phyloP scores from a whole-genome alignment of 2,329 filamentous ascomycete species.

The Nothophoma quercina region DNA sequence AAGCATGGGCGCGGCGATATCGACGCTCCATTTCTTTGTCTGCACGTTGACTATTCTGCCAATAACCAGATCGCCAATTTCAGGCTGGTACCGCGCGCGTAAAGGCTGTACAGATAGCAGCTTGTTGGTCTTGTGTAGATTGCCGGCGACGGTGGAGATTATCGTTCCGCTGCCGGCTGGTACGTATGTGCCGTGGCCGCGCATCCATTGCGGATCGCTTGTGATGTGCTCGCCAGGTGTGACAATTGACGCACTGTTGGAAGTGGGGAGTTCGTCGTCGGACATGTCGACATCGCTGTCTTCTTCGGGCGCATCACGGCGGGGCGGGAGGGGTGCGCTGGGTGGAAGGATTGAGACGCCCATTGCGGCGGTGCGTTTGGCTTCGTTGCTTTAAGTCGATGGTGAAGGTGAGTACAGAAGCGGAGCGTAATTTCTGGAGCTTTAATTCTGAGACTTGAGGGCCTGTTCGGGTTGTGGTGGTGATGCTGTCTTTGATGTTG shows the following conservation, averaged over 20 bases:
- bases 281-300: slow-evolving; percentile 60
- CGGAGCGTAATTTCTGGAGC: too few relatives aligned
- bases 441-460: background rate
- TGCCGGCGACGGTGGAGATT: slow-evolving; percentile 88
- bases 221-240: slow-evolving; percentile 91
- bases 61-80: slow-evolving; percentile 95
- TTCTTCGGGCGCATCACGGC: slow-evolving; percentile 49
- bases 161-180: slow-evolving; percentile 71
- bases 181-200: slow-evolving; percentile 92
- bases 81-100: slow-evolving; percentile 90
- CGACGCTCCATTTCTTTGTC: slow-evolving; percentile 90
- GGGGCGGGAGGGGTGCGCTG: slow-evolving; percentile 42
- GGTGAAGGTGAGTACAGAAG: too few relatives aligned
- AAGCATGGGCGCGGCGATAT: slow-evolving; percentile 86
- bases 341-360: slow-evolving; percentile 67
- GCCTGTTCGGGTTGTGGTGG: background rate
- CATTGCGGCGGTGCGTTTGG: slow-evolving; percentile 52
- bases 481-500: slow-evolving; percentile 2
- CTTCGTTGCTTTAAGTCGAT: background rate
- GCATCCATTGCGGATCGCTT: slow-evolving; percentile 95
- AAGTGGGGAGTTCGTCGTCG: slow-evolving; percentile 48
- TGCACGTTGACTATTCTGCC: slow-evolving; percentile 96
- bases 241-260: slow-evolving; percentile 64
- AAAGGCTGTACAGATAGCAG: slow-evolving; percentile 90
- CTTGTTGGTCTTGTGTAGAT: slow-evolving; percentile 93